Percentiles rank a stretch among this genome's conserved stretches.
Conservation (phyloP, 179 eudicot species). For the Nepenthes alata region DNA sequence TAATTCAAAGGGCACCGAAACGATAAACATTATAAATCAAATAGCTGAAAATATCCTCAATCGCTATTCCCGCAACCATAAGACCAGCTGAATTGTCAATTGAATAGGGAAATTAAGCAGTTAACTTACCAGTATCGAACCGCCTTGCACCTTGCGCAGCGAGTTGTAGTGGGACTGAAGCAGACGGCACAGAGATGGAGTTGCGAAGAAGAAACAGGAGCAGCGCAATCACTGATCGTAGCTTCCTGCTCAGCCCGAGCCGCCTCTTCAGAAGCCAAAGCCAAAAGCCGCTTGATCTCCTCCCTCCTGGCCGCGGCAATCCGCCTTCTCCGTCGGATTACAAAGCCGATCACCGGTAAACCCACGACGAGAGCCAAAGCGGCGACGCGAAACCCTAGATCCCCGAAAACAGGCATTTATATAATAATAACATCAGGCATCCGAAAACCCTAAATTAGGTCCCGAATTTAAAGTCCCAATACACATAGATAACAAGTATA, state of each 20-base stretch:
- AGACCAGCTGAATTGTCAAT: too few relatives aligned
- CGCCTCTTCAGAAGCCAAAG: conserved; percentile 56
- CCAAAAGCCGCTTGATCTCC: conserved; percentile 58
- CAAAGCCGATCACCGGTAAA: conserved; percentile 26
- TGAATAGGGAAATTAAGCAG: neutral
- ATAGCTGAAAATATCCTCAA: too few relatives aligned
- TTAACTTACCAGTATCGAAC: conserved; percentile 63
- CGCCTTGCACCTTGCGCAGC: conserved; percentile 56
- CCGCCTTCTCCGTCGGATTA: conserved; percentile 70
- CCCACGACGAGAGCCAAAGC: conserved; percentile 18
- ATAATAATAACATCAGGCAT: conserved; percentile 20
- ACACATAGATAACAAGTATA: conserved; percentile 8
- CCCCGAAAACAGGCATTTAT: conserved; percentile 56
- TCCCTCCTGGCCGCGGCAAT: conserved; percentile 34
- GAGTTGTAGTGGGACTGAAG: conserved; percentile 23
- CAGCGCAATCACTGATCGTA: neutral
- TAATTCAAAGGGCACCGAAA: too few relatives aligned
- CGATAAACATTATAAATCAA: too few relatives aligned
- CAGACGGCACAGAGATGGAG: conserved; percentile 31
- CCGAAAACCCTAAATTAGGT: conserved; percentile 24
- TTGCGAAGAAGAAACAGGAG: neutral
- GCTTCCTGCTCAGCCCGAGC: conserved; percentile 65
- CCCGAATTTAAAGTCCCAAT: neutral
- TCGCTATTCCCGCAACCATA: too few relatives aligned
- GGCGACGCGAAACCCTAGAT: conserved; percentile 53